Evolutionary conservation across 495 filamentous ascomycete species (phyloP).

Genomic region (Annulohypoxylon bovei): DNA sequence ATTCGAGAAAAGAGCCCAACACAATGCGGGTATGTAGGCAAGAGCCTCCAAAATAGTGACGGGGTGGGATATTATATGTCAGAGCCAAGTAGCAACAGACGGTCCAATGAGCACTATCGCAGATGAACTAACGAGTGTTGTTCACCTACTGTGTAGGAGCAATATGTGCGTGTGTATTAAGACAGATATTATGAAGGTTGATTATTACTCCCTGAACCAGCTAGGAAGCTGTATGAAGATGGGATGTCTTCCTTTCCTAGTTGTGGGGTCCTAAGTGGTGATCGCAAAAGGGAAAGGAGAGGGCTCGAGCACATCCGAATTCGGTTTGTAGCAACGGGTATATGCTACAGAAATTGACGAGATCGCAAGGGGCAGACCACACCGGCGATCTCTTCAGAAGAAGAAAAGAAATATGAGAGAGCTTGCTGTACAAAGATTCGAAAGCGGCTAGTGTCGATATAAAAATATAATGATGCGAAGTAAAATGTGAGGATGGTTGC

Average conservation of each 20-base stretch:
- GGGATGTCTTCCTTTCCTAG: slow-evolving; percentile 33
- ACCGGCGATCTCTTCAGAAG: slow-evolving; percentile 30
- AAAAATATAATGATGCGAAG: slow-evolving; percentile 27
- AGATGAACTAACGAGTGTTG: background rate
- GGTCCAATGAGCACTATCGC: slow-evolving; percentile 19
- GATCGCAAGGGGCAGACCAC: slow-evolving; percentile 39
- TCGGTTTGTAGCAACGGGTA: slow-evolving; percentile 16
- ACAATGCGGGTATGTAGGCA: slow-evolving; percentile 1
- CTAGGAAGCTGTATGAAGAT: slow-evolving; percentile 25
- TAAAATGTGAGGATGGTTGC: slow-evolving; percentile 40
- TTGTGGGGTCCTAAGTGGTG: slow-evolving; percentile 32
- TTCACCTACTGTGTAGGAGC: slow-evolving; percentile 5
- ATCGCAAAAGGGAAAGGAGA: slow-evolving; percentile 40
- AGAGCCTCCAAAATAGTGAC: slow-evolving; percentile 4
- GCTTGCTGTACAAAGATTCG: background rate
- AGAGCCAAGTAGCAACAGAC: slow-evolving; percentile 1
- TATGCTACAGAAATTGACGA: slow-evolving; percentile 33
- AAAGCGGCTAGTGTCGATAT: slow-evolving; percentile 38
- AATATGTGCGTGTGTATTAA: slow-evolving; percentile 21
- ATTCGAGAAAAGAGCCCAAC: slow-evolving; percentile 12
- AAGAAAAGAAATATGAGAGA: background rate
- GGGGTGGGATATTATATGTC: slow-evolving; percentile 18
- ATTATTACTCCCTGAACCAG: slow-evolving; percentile 26
- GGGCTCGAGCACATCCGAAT: slow-evolving; percentile 42
- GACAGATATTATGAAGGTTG: slow-evolving; percentile 30